Evolutionary conservation across 116 monocot genomes (phyloP), one percentile per base, ranked within the genome.

Genomic region (Iris pallida): DNA sequence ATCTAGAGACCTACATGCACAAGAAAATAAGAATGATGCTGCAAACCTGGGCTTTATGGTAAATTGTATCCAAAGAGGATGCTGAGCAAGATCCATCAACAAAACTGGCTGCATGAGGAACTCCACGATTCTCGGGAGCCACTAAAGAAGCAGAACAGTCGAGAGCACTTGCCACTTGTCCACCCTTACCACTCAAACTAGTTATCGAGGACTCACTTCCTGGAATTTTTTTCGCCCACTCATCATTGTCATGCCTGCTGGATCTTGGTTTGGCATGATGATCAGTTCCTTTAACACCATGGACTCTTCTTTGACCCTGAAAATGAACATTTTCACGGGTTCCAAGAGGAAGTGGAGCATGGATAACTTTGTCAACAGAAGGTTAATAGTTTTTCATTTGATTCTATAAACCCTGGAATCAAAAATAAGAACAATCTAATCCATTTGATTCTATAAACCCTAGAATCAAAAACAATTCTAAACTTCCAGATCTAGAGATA

Each of bases 31-130:
- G 1, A 65, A 66, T 0, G 20, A 52, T 51, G 30, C 13, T 13
- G 5, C 65, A 14, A 30, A 66, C 65, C 65, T 66, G 65, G 52
- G 65, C 65, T 51, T 80, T 64, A 47, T 76, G 66, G 65, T 91
- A 86, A 63, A 42, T 53, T 64, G 73, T 65, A 74, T 79, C 75
- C 17, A 52, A 45, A 67, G 76, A 76, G 13, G 63, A 73, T 45
- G 53, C 6, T 8, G 15, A 3, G 44, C 42, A 68, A 68, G 76
- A 17, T 61, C 58, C 82, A 68, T 64, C 71, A 55, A 5, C 57
- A 71, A 16, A 19, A 12, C 46, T 53, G 20, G 49, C 60, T 61
- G 40, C 63, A 45, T 15, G 43, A 67, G 63, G 64, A 52, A 60
- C 71, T 18, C 48, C 81, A 44, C 55, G 67, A 45, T 75, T 75